Evolutionary conservation across 495 filamentous ascomycete species (phyloP).

Genomic region (Tuber microsphaerosporum): DNA sequence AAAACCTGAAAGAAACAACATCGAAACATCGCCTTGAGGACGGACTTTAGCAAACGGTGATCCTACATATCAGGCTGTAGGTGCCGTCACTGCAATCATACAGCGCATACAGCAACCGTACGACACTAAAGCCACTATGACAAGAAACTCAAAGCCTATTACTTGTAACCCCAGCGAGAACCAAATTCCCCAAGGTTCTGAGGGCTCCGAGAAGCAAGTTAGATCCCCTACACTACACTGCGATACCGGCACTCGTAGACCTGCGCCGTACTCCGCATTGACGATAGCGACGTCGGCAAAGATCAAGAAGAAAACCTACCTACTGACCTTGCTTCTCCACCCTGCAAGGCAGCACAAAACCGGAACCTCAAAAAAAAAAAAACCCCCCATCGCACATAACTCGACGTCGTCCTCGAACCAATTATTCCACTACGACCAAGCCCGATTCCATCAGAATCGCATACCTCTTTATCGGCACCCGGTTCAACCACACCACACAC

Average conservation of each 20-base stretch:
- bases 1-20: neutral
- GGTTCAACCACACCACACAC: neutral
- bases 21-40: neutral
- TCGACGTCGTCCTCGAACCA: neutral
- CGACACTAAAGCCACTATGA: neutral
- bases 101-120: neutral
- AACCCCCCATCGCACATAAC: neutral
- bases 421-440: slow-evolving; percentile 6
- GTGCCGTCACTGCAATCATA: neutral
- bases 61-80: neutral
- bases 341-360: neutral
- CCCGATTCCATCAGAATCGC: neutral
- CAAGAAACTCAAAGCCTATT: neutral
- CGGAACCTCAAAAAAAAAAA: slow-evolving; percentile 3
- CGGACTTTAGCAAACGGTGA: neutral
- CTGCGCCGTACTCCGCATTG: neutral
- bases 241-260: neutral
- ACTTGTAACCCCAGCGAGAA: neutral
- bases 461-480: neutral
- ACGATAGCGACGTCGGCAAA: neutral
- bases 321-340: neutral
- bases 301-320: neutral
- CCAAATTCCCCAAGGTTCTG: neutral
- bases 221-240: neutral
- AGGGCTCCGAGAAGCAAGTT: neutral